Evolutionary conservation across 2,329 filamentous ascomycete species (phyloP).

Genomic region (Neopestalotiopsis sp.): DNA sequence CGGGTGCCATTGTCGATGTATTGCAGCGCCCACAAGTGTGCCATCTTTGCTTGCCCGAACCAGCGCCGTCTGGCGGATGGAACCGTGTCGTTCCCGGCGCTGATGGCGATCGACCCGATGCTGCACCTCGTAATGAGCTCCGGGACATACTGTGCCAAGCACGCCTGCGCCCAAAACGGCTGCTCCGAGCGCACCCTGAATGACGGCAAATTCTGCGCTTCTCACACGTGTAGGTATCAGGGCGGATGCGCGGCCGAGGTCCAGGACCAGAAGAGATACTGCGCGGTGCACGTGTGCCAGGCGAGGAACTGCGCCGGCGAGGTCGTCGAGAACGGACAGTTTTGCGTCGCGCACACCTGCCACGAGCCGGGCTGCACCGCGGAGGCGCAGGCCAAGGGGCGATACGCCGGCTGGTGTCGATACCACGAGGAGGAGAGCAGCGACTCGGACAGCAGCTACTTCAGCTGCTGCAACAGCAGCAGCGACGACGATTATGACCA

Average conservation of each 20-base stretch:
- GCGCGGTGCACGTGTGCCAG: neutral
- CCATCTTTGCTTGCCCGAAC: neutral
- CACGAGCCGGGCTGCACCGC: neutral
- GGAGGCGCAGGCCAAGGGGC: neutral
- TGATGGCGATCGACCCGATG: neutral
- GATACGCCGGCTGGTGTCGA: neutral
- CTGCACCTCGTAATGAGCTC: neutral
- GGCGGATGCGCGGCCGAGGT: neutral
- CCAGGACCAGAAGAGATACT: neutral
- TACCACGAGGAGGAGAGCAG: neutral
- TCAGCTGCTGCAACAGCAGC: slow-evolving; percentile 2
- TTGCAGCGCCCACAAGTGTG: slow-evolving; percentile 9
- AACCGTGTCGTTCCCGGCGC: neutral
- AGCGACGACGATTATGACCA: too few species aligned
- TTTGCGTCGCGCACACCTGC: neutral
- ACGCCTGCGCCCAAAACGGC: neutral
- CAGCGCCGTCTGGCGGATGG: neutral
- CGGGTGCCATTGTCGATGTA: neutral
- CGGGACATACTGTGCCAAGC: neutral
- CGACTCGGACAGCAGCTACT: neutral
- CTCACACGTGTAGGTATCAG: neutral
- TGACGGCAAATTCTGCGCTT: neutral
- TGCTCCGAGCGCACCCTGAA: neutral
- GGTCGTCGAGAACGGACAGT: neutral
- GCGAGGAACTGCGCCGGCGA: neutral